phyloP scores from a whole-genome alignment of 441 rosid species.

The Populus hybrid region DNA sequence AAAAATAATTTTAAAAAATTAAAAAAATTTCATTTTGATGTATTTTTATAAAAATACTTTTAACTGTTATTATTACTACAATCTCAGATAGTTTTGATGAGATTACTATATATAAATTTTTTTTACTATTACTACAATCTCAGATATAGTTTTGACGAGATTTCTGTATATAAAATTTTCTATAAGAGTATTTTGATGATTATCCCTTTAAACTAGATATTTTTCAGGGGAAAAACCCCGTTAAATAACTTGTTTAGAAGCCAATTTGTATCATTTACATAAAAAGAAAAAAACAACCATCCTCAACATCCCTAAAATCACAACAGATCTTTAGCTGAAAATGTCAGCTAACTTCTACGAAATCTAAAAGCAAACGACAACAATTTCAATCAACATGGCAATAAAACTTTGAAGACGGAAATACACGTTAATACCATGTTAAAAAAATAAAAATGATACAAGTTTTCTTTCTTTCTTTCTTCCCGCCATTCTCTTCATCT shows the following conservation, averaged over 20 bases:
- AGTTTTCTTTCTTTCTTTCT: conserved; percentile 45
- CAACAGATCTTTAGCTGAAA: not conserved
- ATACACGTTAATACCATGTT: conserved; percentile 54
- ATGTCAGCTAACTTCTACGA: not conserved
- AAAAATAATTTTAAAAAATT: too few species aligned
- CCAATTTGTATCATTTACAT: not conserved
- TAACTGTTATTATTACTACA: too few species aligned
- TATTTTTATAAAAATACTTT: too few species aligned
- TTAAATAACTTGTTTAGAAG: not conserved
- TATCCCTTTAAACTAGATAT: not conserved
- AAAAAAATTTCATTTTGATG: too few species aligned
- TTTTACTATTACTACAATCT: too few species aligned
- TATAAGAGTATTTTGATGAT: not conserved
- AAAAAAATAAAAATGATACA: conserved; percentile 49
- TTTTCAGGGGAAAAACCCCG: not conserved
- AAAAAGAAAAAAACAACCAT: too few species aligned
- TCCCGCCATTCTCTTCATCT: conserved; percentile 83
- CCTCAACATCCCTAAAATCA: not conserved
- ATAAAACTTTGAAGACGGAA: not conserved
- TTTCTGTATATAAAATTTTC: too few species aligned
- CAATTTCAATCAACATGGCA: not conserved
- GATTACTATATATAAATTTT: too few species aligned
- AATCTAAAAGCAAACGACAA: not conserved
- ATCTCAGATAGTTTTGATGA: too few species aligned
- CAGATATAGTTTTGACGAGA: too few species aligned